Conservation (phyloP, 306 rosid species). For the Rubus idaeus region DNA sequence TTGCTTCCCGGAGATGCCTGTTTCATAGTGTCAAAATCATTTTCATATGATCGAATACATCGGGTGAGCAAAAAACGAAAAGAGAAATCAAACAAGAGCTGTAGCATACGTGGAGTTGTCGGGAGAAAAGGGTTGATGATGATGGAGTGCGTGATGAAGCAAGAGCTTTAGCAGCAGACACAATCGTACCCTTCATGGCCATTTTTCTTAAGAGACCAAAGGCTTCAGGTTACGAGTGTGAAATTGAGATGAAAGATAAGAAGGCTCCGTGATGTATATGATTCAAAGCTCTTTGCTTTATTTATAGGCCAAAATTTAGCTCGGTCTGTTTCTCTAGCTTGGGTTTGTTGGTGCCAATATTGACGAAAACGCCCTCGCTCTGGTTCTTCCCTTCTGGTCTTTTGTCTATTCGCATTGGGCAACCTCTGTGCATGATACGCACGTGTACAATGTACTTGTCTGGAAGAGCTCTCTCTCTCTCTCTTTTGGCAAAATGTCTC, state of each 20-base stretch:
- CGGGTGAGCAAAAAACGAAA: neutral
- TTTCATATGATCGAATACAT: no score
- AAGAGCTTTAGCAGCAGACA: conserved; percentile 48
- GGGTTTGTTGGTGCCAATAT: neutral
- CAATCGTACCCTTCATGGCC: conserved; percentile 59
- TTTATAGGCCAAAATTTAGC: conserved; percentile 8
- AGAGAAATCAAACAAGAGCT: neutral
- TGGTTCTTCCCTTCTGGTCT: neutral
- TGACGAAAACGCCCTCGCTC: neutral
- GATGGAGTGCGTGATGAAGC: conserved; percentile 27
- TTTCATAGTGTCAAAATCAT: conserved; percentile 17
- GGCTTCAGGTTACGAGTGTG: neutral
- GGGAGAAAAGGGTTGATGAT: conserved; percentile 30
- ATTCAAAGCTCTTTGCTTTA: neutral
- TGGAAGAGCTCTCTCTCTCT: neutral
- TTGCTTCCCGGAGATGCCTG: conserved; percentile 77
- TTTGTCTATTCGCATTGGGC: neutral
- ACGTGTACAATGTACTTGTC: conserved; percentile 10
- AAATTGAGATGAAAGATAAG: neutral
- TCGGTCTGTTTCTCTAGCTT: no score
- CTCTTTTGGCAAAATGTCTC: neutral
- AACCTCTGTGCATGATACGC: neutral
- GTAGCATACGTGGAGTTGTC: conserved; percentile 53
- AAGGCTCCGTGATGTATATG: neutral
- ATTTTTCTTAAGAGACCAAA: conserved; percentile 3